phyloP scores from a whole-genome alignment of 2,329 filamentous ascomycete genomes.

The Fusarium sp. region DNA sequence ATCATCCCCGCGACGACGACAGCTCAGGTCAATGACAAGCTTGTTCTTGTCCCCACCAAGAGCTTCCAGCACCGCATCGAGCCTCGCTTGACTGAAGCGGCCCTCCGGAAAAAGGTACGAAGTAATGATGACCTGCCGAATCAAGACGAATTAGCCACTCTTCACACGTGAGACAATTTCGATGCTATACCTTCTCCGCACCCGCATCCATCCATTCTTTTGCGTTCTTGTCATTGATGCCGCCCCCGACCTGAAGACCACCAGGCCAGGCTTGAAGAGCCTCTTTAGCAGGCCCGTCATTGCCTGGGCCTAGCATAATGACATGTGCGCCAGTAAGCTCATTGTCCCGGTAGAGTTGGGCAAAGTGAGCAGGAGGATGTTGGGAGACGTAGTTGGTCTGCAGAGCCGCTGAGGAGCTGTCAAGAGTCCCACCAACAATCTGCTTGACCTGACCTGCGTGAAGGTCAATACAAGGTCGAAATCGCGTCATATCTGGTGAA shows the following conservation, averaged over 20 bases:
- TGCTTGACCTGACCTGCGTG: slow-evolving; percentile 99
- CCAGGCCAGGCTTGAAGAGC: slow-evolving; percentile 84
- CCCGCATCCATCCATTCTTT: slow-evolving; percentile 88
- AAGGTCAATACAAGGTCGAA: slow-evolving; percentile 96
- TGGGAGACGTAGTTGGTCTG: slow-evolving; percentile 95
- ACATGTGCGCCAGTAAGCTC: slow-evolving; percentile 87
- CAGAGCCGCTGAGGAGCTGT: slow-evolving; percentile 74
- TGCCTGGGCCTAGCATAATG: slow-evolving; percentile 94
- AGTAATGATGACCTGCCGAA: slow-evolving; percentile 90
- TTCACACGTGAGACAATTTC: background rate
- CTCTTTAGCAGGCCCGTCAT: slow-evolving; percentile 83
- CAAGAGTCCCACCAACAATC: slow-evolving; percentile 95
- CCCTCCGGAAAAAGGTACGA: slow-evolving; percentile 92
- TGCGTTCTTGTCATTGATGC: slow-evolving; percentile 89
- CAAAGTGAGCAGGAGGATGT: slow-evolving; percentile 85
- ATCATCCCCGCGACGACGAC: slow-evolving; percentile 78
- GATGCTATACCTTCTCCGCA: slow-evolving; percentile 81
- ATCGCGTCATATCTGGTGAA: slow-evolving; percentile 81
- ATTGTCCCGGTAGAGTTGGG: slow-evolving; percentile 83
- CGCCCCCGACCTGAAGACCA: slow-evolving; percentile 92
- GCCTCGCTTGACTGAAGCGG: slow-evolving; percentile 82
- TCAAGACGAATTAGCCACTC: slow-evolving; percentile 16
- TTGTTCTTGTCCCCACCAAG: slow-evolving; percentile 82
- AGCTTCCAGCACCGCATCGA: slow-evolving; percentile 80
- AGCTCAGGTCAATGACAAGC: slow-evolving; percentile 96